Base-by-base conservation (phyloP, 768 basidiomycete genomes). In the Boletus rex-veris region DNA sequence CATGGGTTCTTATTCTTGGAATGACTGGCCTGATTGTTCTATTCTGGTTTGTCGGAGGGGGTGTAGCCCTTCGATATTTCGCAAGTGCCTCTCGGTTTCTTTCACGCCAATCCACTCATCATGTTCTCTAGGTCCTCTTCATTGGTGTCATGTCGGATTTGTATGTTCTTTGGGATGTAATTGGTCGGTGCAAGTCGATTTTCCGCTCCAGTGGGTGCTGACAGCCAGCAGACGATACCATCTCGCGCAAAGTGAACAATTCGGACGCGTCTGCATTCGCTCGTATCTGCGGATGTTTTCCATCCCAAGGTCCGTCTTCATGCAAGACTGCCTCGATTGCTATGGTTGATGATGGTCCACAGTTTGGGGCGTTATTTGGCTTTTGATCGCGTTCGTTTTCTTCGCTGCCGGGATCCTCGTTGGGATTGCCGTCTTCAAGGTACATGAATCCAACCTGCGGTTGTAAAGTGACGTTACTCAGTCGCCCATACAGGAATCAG, bases 351-450 rank as follows among this genome's bases (percentile, higher is more conserved):
- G 50, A 55, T 35, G 18, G 16, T 47, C 38, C 36, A 8, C 55
- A 90, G 91, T 90, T 0, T 92, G 91, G 92, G 92, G 92, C 33
- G 82, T 93, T 49, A 78, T 95, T 46, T 95, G 93, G 93, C 80
- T 92, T 36, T 69, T 94, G 59, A 68, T 83, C 30, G 86, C 90
- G 0, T 77, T 89, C 50, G 56, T 78, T 8, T 93, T 88, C 73
- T 92, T 95, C 61, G 85, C 80, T 7, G 70, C 79, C 3, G 91
- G 89, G 0, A 69, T 95, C 48, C 72, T 95, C 19, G 84, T 93
- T 21, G 90, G 93, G 18, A 65, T 93, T 3, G 84, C 81, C 24
- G 83, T 80, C 2, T 94, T 93, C 79, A 94, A 93, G 78, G 90
- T 88, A 59, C 4, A 68, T 59, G n/a, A 36, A 21, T 49, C 37